Conservation (phyloP, 768 basidiomycete genomes). For the Calocybe indica region DNA sequence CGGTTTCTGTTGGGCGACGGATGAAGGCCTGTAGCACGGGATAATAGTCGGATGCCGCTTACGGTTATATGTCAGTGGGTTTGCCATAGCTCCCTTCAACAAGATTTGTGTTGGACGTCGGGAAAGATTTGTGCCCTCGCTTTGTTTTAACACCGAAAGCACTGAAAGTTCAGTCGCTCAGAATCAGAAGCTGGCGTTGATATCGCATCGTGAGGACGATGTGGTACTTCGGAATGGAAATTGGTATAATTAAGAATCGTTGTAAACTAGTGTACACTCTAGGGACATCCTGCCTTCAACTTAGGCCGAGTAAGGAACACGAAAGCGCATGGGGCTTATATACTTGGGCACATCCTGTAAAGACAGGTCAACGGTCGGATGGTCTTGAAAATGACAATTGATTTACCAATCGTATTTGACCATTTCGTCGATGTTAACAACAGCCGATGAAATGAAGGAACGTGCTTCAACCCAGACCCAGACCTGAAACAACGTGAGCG, state of each 20-base stretch:
- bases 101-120: too few relatives aligned
- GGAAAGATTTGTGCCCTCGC: too few relatives aligned
- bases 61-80: slow-evolving; percentile 27
- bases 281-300: too few relatives aligned
- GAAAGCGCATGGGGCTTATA: slow-evolving; percentile 10
- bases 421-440: slow-evolving; percentile 78
- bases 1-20: slow-evolving; percentile 40
- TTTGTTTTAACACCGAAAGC: too few relatives aligned
- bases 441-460: slow-evolving; percentile 73
- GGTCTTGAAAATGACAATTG: background rate
- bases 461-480: slow-evolving; percentile 95
- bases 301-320: too few relatives aligned
- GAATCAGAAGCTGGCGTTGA: too few relatives aligned
- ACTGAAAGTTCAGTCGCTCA: too few relatives aligned
- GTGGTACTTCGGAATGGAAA: too few relatives aligned
- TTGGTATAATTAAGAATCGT: too few relatives aligned
- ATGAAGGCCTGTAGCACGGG: background rate
- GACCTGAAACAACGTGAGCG: slow-evolving; percentile 39
- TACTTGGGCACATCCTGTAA: slow-evolving; percentile 21
- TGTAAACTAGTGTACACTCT: too few relatives aligned
- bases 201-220: too few relatives aligned
- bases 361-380: background rate
- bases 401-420: slow-evolving; percentile 84
- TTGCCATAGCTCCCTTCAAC: too few relatives aligned
- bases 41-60: slow-evolving; percentile 2